Evolutionary conservation across 78 protist genomes (phyloP).

Genomic region (Capsaspora owczarzaki): DNA sequence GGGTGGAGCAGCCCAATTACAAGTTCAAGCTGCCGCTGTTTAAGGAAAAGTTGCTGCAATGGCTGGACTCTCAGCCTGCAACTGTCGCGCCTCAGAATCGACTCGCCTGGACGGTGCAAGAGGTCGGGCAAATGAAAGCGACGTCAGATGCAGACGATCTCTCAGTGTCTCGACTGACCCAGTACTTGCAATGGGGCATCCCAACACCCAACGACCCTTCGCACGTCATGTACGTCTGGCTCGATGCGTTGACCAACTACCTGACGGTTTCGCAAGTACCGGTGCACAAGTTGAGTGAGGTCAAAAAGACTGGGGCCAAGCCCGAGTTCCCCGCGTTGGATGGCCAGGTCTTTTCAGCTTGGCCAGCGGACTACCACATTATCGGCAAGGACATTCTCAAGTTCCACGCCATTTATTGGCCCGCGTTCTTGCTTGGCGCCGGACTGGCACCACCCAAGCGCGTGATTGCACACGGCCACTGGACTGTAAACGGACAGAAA

Average conservation of each 20-base stretch:
- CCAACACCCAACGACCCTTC: conserved; percentile 71
- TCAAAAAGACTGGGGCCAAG: too few relatives aligned
- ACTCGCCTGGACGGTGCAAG: background rate
- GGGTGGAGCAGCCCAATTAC: conserved; percentile 65
- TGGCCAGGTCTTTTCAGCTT: background rate
- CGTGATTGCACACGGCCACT: conserved; percentile 76
- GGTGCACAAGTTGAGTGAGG: too few relatives aligned
- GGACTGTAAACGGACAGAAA: conserved; percentile 72
- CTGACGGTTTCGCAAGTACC: conserved; percentile 71
- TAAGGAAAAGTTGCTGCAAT: background rate
- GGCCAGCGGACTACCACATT: conserved; percentile 74
- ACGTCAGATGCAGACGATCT: conserved; percentile 34
- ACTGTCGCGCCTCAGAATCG: background rate
- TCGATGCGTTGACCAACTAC: conserved; percentile 94
- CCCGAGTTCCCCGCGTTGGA: too few relatives aligned
- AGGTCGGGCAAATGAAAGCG: background rate
- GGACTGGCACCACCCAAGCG: conserved; percentile 37
- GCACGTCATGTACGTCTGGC: conserved; percentile 96
- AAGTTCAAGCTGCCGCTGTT: conserved; percentile 48
- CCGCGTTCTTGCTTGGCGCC: conserved; percentile 76
- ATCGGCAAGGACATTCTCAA: conserved; percentile 91
- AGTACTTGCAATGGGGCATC: conserved; percentile 80
- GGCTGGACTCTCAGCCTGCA: background rate
- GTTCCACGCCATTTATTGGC: conserved; percentile 94
- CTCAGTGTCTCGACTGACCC: conserved; percentile 66